Base-by-base conservation (phyloP, 2,329 filamentous ascomycete genomes). In the Fusarium udum region DNA sequence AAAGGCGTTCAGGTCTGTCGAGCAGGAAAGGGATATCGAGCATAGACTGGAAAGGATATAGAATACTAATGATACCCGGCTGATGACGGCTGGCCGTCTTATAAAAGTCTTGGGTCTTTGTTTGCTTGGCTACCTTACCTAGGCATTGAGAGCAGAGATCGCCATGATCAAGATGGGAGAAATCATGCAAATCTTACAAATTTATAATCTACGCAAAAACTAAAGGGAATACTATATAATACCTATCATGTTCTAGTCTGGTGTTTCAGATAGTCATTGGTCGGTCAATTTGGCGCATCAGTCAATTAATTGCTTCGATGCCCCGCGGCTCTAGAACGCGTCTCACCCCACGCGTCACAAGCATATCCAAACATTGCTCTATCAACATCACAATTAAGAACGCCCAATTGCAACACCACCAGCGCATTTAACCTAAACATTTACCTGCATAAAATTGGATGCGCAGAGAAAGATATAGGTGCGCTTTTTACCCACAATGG, bases 401-500 rank as follows among this genome's bases (percentile, higher is more conserved):
- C 58, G 28, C 34, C 57, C 43, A 26, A 28, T 61, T 53, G 34
- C 61, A 69, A 52, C 58, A 57, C 26, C 36, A 51, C 45, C 31
- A 8, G 24, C 57, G n/a, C 49, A 68, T 43, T 42, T 1, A 26
- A 43, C 5, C 2, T 20, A 11, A 18, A 45, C 1, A 49, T 13
- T 7, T 3, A 28, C 22, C 18, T 24, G 4, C n/a, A 37, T 18
- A 28, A 16, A 24, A 14, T 49, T 42, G 51, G 7, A 75, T 78
- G 73, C 56, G 37, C n/a, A 46, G 43, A 34, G 24, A 24, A n/a
- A 40, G 24, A 49, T 26, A 28, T 56, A 43, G 34, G 45, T 28
- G 28, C 64, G 34, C 48, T 42, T 48, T 52, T 34, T 53, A 12
- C 34, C 49, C 64, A 74, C 36, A 66, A 84, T 84, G 82, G 81